phyloP scores from a whole-genome alignment of 805 yeast species.

The Nakazawaea ishiwadae region DNA sequence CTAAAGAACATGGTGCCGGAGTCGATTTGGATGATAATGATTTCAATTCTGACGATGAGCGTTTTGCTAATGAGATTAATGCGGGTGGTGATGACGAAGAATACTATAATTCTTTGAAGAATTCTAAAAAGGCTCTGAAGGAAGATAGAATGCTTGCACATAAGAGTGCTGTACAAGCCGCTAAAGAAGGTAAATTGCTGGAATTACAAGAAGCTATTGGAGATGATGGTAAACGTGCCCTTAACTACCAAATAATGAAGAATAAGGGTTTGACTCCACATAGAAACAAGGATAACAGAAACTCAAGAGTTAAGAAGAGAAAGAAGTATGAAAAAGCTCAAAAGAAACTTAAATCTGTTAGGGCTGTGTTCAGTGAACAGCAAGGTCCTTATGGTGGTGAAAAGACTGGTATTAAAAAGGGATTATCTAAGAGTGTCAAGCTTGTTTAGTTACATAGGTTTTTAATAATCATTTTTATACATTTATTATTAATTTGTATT shows the following conservation, averaged over 20 bases:
- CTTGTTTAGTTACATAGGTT: constrained; percentile 33
- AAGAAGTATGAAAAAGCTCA: constrained; percentile 92
- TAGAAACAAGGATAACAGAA: constrained; percentile 89
- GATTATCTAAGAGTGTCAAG: constrained; percentile 81
- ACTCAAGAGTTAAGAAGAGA: constrained; percentile 97
- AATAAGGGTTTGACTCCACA: constrained; percentile 94
- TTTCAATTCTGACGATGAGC: constrained; percentile 42
- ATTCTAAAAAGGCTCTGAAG: constrained; percentile 42
- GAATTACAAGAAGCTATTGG: constrained; percentile 66
- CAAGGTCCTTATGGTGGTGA: constrained; percentile 89
- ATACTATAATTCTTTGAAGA: constrained; percentile 54
- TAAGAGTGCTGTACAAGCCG: constrained; percentile 66
- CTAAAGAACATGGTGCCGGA: constrained; percentile 37
- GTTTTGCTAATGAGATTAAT: constrained; percentile 35
- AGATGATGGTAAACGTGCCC: constrained; percentile 87
- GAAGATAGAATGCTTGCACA: constrained; percentile 60
- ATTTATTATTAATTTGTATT: no score
- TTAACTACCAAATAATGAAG: constrained; percentile 90
- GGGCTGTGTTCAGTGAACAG: constrained; percentile 79
- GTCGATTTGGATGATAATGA: constrained; percentile 54
- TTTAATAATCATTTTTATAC: no score
- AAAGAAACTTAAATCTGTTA: constrained; percentile 86
- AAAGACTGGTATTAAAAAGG: constrained; percentile 95
- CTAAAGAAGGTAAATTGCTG: constrained; percentile 77
- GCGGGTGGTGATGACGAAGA: constrained; percentile 44